Conservation (phyloP, 306 rosid species). For the Bauhinia variegata region DNA sequence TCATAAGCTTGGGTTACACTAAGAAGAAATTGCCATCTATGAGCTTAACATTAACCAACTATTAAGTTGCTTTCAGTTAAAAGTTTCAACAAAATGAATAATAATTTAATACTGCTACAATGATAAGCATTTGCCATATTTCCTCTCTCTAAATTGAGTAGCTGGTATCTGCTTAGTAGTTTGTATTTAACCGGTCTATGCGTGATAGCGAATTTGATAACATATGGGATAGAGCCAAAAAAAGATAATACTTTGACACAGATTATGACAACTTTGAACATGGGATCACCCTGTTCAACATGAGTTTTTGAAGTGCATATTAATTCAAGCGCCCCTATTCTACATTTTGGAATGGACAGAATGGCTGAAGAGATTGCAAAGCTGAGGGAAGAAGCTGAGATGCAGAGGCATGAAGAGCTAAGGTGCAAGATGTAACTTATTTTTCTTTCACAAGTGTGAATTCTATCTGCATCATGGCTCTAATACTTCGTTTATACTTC, state of each 20-base stretch:
- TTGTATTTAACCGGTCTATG: too few species aligned
- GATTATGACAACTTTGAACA: constrained; percentile 1
- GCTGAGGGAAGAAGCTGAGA: constrained; percentile 73
- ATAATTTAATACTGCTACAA: not conserved
- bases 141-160: too few species aligned
- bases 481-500: constrained; percentile 23
- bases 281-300: not conserved
- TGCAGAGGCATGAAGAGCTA: constrained; percentile 54
- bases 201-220: not conserved
- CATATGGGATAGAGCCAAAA: not conserved
- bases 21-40: not conserved
- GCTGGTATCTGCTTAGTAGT: too few species aligned
- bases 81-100: not conserved
- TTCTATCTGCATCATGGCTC: constrained; percentile 31
- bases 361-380: constrained; percentile 72
- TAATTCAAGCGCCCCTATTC: constrained; percentile 12
- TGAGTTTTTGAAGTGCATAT: constrained; percentile 15
- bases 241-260: constrained; percentile 17
- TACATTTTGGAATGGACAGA: constrained; percentile 54
- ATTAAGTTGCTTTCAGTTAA: not conserved
- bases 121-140: not conserved
- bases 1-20: not conserved
- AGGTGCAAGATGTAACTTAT: constrained; percentile 49
- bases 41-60: not conserved
- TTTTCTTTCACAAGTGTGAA: constrained; percentile 19